Evolutionary conservation across 257 asterid species (phyloP), one percentile per base, ranked within the genome.

Genomic region (Mitragyna speciosa): DNA sequence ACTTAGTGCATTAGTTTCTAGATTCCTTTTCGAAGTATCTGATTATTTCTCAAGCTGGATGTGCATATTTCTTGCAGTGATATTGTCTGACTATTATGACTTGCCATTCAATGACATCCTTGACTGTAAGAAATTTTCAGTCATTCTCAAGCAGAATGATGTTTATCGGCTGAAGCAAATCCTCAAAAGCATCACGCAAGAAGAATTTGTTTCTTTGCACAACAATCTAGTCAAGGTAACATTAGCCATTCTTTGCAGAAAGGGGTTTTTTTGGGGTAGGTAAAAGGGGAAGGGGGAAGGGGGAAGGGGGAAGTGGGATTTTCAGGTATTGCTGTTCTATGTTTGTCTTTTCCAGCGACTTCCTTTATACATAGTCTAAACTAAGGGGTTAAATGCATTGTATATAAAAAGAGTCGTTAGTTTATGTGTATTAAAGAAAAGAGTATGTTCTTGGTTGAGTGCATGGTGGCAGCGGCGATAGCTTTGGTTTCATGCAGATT

Each of bases 31-130:
- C 47, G 12, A 63, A 63, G 31, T 72, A 14, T 73, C 48, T 84
- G 72, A 80, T 79, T 12, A 61, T 43, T 80, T 33, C 51, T 49
- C 70, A 75, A 22, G 58, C 75, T 77, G 8, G 72, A 52, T 61
- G 78, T 78, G 81, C 0, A 24, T 74, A 73, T 75, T 89, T 31
- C 52, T 79, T 90, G 88, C 95, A 96, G 99, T 96, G 86, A 91
- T 96, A 91, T 92, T 96, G 77, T 94, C 99, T 3, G 76, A 96
- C 84, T 96, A 92, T 89, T 96, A 96, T 63, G 97, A 96, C 86
- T 85, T 96, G 86, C 99, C 99, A 51, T 96, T 96, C 92, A 96
- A 92, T 51, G 99, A 96, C 87, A 81, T 94, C 73, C 67, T 94
- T 36, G 82, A 94, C 79, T 96, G 99, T 98, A 91, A 78, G 72